Base-by-base conservation (phyloP, 2,329 filamentous ascomycete species). In the Proliferodiscus dingleyae region DNA sequence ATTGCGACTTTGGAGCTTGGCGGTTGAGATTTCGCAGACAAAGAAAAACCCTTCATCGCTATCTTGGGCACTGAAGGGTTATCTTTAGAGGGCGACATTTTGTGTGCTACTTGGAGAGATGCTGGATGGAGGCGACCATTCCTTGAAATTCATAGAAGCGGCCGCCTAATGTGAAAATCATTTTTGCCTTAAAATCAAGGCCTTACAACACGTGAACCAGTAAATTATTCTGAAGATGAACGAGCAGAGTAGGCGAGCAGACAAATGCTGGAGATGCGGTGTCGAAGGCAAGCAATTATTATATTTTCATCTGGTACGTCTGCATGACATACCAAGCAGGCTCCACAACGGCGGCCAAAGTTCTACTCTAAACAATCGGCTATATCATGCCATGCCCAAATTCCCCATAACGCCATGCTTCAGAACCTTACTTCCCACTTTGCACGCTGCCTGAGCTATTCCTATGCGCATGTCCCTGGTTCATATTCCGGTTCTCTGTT, bases 31-130 rank as follows among this genome's bases (percentile, higher is more conserved):
- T 60, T 63, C 13, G 65, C 62, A 24, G 66, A 57, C 15, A 72
- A 57, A 0, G 71, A 69, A 36, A 73, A 44, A 61, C 63, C 54
- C 67, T 71, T 58, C 33, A 61, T 55, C 34, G 55, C 54, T 9
- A 62, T 55, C 52, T 61, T 63, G 15, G 60, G 61, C 34, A 54
- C 58, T 48, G 56, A 38, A 41, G 46, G 21, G n/a, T 47, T 36
- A 23, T 61, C 54, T 54, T 53, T 56, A 1, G 56, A 54, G 13
- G 56, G 52, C 15, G 54, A 47, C 60, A 62, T 62, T 41, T 22
- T 13, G 34, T 37, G 16, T 32, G 43, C 13, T 16, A n/a, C 19
- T 19, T 32, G 28, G n/a, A 42, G 19, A 8, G 30, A 18, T 21
- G n/a, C 22, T 13, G 3, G 5, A 19, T n/a, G n/a, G 34, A 13